Percentiles rank a stretch among this genome's conserved stretches.
Evolutionary conservation across 2,329 filamentous ascomycete genomes (phyloP).

Genomic region (Colletotrichum sublineola): DNA sequence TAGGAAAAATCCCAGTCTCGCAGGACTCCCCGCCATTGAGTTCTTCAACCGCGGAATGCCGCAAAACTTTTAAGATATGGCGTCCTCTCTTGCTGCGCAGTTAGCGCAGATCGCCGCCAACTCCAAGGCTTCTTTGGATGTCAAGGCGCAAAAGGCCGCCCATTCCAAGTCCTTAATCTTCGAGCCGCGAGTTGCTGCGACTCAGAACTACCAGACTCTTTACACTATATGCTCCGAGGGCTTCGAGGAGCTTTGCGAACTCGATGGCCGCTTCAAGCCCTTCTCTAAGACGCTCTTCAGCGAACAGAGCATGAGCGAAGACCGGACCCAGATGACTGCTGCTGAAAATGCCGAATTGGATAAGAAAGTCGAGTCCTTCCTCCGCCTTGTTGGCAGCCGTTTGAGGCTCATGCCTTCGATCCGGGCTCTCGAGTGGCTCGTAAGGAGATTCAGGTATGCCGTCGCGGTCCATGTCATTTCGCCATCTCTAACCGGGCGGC

Average conservation of each 20-base stretch:
- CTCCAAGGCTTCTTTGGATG: constrained; percentile 90
- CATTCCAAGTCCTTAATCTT: constrained; percentile 97
- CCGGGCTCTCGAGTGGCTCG: constrained; percentile 94
- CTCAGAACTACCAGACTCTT: constrained; percentile 90
- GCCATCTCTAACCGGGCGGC: constrained; percentile 30
- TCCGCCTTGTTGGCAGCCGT: constrained; percentile 82
- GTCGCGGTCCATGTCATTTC: constrained; percentile 28
- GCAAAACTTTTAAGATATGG: constrained; percentile 66
- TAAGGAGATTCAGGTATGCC: constrained; percentile 86
- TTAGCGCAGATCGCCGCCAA: constrained; percentile 91
- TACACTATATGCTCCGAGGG: constrained; percentile 90
- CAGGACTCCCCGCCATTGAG: constrained; percentile 39
- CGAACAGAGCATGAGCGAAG: constrained; percentile 90
- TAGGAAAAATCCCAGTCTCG: constrained; percentile 23
- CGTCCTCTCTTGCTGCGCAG: constrained; percentile 91
- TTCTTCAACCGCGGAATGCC: constrained; percentile 42
- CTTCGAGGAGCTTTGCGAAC: constrained; percentile 89
- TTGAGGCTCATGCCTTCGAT: constrained; percentile 88
- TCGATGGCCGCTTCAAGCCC: constrained; percentile 82
- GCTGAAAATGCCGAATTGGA: constrained; percentile 87
- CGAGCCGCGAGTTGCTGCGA: constrained; percentile 84
- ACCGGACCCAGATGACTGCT: constrained; percentile 85
- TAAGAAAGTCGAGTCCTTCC: constrained; percentile 81
- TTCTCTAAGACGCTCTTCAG: constrained; percentile 89
- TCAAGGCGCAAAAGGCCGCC: constrained; percentile 91